phyloP scores from a whole-genome alignment of 2,329 filamentous ascomycete genomes.

The Aspergillus aculeatinus region DNA sequence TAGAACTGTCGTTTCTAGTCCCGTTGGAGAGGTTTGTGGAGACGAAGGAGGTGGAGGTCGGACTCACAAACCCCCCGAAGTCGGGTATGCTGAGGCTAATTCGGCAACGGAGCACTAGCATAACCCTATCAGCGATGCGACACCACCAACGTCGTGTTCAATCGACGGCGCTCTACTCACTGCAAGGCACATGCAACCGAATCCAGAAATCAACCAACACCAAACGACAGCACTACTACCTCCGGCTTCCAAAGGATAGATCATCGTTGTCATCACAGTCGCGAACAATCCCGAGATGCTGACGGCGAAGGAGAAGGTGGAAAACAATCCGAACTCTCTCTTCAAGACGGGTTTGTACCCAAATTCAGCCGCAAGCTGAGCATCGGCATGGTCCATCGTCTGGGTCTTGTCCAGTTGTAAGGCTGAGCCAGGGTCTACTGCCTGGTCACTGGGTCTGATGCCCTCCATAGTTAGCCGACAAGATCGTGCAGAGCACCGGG shows the following conservation, averaged over 20 bases:
- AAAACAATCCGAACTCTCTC: conserved; percentile 4
- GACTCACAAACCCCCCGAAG: conserved; percentile 1
- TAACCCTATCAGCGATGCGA: neutral
- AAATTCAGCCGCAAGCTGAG: conserved; percentile 2
- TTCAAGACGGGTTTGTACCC: conserved; percentile 6
- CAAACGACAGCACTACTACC: conserved; percentile 6
- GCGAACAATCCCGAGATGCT: conserved; percentile 4
- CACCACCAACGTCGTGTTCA: neutral
- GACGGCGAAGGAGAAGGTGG: conserved; percentile 7
- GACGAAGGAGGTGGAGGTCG: neutral
- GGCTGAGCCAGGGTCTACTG: neutral
- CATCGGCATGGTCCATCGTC: neutral
- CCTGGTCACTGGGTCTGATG: neutral
- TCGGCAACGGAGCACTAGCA: conserved; percentile 3
- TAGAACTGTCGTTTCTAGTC: neutral
- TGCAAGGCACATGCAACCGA: conserved; percentile 6
- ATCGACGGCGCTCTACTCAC: neutral
- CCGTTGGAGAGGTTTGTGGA: neutral
- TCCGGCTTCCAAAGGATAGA: conserved; percentile 3
- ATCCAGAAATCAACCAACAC: conserved; percentile 4
- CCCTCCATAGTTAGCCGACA: neutral
- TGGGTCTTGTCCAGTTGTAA: neutral
- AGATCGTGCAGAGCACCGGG: neutral
- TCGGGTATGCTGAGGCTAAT: conserved; percentile 1
- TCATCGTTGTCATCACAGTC: conserved; percentile 6